Evolutionary conservation across 192 early-diverging fungal genomes (phyloP).

Genomic region (Coemansia asiatica): DNA sequence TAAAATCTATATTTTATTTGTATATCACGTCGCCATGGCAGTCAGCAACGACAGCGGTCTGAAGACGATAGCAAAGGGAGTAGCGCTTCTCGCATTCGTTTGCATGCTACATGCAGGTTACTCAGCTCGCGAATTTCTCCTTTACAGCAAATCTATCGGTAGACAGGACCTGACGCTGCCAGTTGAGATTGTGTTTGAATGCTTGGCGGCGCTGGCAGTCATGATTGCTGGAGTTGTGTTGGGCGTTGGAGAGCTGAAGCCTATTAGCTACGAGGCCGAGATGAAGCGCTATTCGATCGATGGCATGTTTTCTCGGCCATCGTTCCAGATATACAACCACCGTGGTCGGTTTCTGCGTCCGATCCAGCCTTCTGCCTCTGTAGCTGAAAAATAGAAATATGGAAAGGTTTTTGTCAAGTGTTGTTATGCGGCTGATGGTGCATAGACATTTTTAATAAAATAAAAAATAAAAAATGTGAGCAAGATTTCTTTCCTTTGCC

Average conservation of each 20-base stretch:
- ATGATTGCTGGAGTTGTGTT: conserved; percentile 45
- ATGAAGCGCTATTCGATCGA: conserved; percentile 57
- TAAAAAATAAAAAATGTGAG: background rate
- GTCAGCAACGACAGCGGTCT: conserved; percentile 10
- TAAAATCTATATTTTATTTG: background rate
- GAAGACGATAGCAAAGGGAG: conserved; percentile 31
- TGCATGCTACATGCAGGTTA: conserved; percentile 52
- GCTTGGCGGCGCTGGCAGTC: conserved; percentile 40
- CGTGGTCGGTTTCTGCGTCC: conserved; percentile 50
- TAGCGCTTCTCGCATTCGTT: conserved; percentile 41
- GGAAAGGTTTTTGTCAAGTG: too few relatives aligned
- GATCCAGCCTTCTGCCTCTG: background rate
- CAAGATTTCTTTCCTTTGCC: background rate
- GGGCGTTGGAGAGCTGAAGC: conserved; percentile 45
- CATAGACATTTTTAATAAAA: background rate
- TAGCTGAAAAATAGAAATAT: background rate
- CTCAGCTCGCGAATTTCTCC: conserved; percentile 47
- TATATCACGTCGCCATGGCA: background rate
- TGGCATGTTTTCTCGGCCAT: conserved; percentile 49
- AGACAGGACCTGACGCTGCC: conserved; percentile 41
- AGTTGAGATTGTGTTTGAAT: conserved; percentile 48
- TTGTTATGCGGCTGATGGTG: background rate
- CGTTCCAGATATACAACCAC: conserved; percentile 54
- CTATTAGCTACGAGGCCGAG: conserved; percentile 54
- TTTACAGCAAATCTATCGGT: conserved; percentile 51